These are phyloP conservation scores for Lasiodiplodia sp. DNA, from an alignment of 2,329 filamentous ascomycete genomes.

Conservation along the genomic window DNA sequence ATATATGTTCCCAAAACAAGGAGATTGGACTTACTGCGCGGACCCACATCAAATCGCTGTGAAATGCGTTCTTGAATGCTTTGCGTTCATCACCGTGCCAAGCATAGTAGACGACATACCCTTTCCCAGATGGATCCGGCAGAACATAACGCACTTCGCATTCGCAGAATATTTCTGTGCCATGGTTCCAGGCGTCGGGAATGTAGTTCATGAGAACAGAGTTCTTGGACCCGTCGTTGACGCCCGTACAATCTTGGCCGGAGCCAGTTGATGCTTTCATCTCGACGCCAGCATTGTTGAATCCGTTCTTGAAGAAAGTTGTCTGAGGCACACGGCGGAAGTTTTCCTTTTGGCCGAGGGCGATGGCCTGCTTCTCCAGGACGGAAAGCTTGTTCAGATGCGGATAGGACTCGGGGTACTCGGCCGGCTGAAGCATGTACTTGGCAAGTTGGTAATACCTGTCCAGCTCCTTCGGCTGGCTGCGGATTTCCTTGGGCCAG, in stretches of 20 bases:
- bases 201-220: constrained; percentile 72
- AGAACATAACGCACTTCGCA: constrained; percentile 71
- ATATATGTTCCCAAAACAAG: too few relatives aligned
- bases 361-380: constrained; percentile 63
- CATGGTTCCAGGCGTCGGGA: constrained; percentile 75
- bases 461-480: constrained; percentile 50
- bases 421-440: constrained; percentile 64
- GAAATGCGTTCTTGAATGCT: constrained; percentile 62
- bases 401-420: constrained; percentile 66
- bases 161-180: constrained; percentile 73
- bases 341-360: constrained; percentile 59
- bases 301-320: constrained; percentile 67
- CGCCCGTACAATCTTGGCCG: constrained; percentile 68
- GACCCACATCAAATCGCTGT: constrained; percentile 71
- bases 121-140: constrained; percentile 56
- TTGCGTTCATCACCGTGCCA: constrained; percentile 68
- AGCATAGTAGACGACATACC: constrained; percentile 70
- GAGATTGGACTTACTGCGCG: constrained; percentile 52
- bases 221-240: constrained; percentile 74
- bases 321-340: constrained; percentile 67
- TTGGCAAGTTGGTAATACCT: constrained; percentile 65
- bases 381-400: constrained; percentile 64
- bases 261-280: constrained; percentile 67
- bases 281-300: constrained; percentile 69
- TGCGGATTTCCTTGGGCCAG: constrained; percentile 67